Conservation (phyloP, 2,329 filamentous ascomycete species). For the Sclerotinia nivalis region DNA sequence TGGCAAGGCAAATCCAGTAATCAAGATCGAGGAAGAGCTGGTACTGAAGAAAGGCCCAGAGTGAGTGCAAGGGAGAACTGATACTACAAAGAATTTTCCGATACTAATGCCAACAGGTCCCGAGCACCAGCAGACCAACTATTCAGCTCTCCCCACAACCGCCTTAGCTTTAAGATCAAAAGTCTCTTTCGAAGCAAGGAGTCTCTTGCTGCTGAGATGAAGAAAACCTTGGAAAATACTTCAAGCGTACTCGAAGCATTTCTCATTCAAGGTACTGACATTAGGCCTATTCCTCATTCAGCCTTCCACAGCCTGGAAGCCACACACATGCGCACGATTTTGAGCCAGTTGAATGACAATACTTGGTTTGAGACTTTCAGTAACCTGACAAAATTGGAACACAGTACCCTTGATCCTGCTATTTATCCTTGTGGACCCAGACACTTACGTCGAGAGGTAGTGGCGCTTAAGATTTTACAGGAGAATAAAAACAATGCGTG, state of each 20-base stretch:
- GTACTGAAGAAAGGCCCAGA: neutral
- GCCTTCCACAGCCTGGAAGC: conserved; percentile 37
- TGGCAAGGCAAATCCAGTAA: neutral
- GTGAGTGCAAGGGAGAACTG: neutral
- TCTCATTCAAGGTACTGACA: conserved; percentile 28
- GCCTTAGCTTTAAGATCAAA: conserved; percentile 34
- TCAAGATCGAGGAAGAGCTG: neutral
- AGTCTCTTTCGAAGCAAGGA: conserved; percentile 36
- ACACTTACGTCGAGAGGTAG: conserved; percentile 28
- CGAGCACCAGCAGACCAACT: conserved; percentile 28
- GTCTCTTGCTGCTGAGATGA: conserved; percentile 38
- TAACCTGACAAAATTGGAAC: conserved; percentile 27
- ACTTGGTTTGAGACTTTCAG: conserved; percentile 37
- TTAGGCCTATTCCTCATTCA: conserved; percentile 34
- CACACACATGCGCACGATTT: conserved; percentile 37
- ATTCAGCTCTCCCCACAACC: conserved; percentile 32
- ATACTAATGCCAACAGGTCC: conserved; percentile 29
- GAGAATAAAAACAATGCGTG: conserved; percentile 32
- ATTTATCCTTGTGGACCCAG: conserved; percentile 19
- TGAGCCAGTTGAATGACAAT: conserved; percentile 34
- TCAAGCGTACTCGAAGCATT: conserved; percentile 34
- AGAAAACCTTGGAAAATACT: conserved; percentile 28
- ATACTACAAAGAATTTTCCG: neutral
- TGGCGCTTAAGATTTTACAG: conserved; percentile 35
- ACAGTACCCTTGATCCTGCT: conserved; percentile 25